Percentiles rank a stretch among this genome's conserved stretches.
Evolutionary conservation across 2,329 filamentous ascomycete species (phyloP).

Genomic region (Pyricularia sp.): DNA sequence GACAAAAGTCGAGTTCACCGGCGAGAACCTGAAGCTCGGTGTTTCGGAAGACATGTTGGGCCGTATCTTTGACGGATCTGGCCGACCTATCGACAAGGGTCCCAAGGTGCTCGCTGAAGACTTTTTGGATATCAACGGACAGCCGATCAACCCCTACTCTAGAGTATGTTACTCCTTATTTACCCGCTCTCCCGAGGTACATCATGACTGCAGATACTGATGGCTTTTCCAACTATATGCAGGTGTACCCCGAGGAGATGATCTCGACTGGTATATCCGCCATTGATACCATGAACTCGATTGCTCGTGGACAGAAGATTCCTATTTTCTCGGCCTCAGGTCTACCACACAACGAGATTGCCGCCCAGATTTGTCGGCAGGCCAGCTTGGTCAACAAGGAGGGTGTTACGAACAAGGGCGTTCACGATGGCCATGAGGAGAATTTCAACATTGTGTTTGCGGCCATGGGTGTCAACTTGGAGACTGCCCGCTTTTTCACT

Average conservation of each 20-base stretch:
- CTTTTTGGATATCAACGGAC: conserved; percentile 98
- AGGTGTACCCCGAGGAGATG: conserved; percentile 99
- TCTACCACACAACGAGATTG: conserved; percentile 99
- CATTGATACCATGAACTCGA: conserved; percentile 97
- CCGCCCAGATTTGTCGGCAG: conserved; percentile 96
- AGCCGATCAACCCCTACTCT: conserved; percentile 96
- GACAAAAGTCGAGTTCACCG: conserved; percentile 97
- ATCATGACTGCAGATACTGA: background rate
- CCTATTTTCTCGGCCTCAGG: conserved; percentile 97
- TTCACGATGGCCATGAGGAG: conserved; percentile 94
- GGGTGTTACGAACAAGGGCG: conserved; percentile 79
- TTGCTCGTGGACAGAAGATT: conserved; percentile 98
- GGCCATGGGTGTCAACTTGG: conserved; percentile 99
- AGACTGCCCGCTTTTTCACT: conserved; percentile 97
- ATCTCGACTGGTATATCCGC: conserved; percentile 98
- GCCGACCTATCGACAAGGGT: conserved; percentile 96
- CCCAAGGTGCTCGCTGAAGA: conserved; percentile 97
- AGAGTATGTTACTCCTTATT: conserved; percentile 49
- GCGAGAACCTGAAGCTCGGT: conserved; percentile 94
- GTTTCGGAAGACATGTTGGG: conserved; percentile 99
- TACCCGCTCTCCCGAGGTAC: background rate
- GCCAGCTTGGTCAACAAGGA: conserved; percentile 78
- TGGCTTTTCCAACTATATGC: conserved; percentile 1
- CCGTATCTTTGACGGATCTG: conserved; percentile 96
- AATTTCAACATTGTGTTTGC: conserved; percentile 99